Percentiles rank a stretch among this genome's conserved stretches.
These are phyloP conservation scores for Ogataea salicorniae DNA, from an alignment of 805 yeast genomes.

Conservation along the genomic window DNA sequence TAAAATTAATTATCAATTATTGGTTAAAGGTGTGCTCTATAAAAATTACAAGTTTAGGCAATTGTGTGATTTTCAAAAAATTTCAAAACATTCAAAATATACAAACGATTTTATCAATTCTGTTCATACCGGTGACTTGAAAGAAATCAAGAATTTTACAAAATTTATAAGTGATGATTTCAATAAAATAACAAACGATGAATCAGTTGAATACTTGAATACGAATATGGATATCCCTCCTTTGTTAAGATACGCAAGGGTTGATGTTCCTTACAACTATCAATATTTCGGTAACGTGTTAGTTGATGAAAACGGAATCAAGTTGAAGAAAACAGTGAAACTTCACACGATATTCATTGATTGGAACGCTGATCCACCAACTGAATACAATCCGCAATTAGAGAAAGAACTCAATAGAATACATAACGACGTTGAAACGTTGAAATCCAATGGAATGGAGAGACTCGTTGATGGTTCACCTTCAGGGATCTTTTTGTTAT, in stretches of 20 bases:
- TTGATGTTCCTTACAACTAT: slow-evolving; percentile 72
- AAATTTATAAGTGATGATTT: slow-evolving; percentile 20
- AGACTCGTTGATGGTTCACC: slow-evolving; percentile 24
- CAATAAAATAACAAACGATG: slow-evolving; percentile 1
- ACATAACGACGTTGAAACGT: slow-evolving; percentile 29
- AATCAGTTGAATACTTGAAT: slow-evolving; percentile 19
- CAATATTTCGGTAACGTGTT: slow-evolving; percentile 69
- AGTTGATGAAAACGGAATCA: slow-evolving; percentile 51
- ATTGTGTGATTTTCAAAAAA: slow-evolving; percentile 81
- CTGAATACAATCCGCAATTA: slow-evolving; percentile 45
- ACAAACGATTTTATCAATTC: slow-evolving; percentile 36
- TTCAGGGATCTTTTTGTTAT: slow-evolving; percentile 34
- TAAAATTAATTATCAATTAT: slow-evolving; percentile 33
- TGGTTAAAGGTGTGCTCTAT: slow-evolving; percentile 64
- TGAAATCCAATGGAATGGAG: slow-evolving; percentile 22
- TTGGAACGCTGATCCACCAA: slow-evolving; percentile 45
- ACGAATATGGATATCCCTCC: slow-evolving; percentile 66
- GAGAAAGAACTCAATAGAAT: slow-evolving; percentile 37
- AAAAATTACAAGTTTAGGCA: slow-evolving; percentile 74
- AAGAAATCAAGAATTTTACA: slow-evolving; percentile 37
- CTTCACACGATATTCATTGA: slow-evolving; percentile 50
- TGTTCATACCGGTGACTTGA: slow-evolving; percentile 37
- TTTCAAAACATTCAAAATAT: slow-evolving; percentile 52
- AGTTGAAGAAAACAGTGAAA: slow-evolving; percentile 42
- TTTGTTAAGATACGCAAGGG: slow-evolving; percentile 77